Evolutionary conservation across 2,329 filamentous ascomycete species (phyloP), one percentile per base, ranked within the genome.

Genomic region (Stagonosporopsis vannaccii): DNA sequence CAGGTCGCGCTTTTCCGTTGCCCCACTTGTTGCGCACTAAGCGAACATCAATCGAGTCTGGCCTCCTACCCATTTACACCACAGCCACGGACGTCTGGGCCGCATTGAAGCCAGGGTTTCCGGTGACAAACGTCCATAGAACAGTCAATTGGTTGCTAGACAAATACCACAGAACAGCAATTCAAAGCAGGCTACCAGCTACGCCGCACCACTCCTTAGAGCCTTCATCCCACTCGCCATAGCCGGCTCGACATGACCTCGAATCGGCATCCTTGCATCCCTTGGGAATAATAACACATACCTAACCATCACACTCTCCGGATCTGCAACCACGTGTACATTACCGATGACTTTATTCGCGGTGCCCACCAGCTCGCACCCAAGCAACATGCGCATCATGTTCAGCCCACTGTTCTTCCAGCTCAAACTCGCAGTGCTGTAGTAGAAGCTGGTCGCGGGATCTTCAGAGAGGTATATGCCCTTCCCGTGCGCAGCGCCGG

Each of bases 391-490:
- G 22, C 61, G 52, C 67, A 70, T 70, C 39, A 70, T 68, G 8
- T 59, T 59, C 13, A 74, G 51, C 20, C 59, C 58, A 35, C 66
- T 70, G 32, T 67, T 68, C 2, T 47, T 49, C 72, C 72, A 75
- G 20, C 59, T 63, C 32, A 66, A 19, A 11, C 53, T 52, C 4
- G 59, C 17, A 1, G 68, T 50, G 1, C 69, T 56, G 35, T 73
- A 75, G 15, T 37, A 19, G 35, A 68, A 66, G 1, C 67, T 68
- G 2, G 64, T 69, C 1, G 62, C 35, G 0, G 70, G 71, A 3
- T 74, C 70, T 36, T 70, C 68, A 8, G 70, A 66, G 15, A 73
- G 45, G 23, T 75, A 75, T 8, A 75, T 73, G 1, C 72, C 72
- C 6, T 65, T 69, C 0, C 73, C 73, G 42, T 71, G 63, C 13